These are phyloP conservation scores for Ophiostoma australiae DNA, from an alignment of 2,329 filamentous ascomycete species.

Conservation along the genomic window DNA sequence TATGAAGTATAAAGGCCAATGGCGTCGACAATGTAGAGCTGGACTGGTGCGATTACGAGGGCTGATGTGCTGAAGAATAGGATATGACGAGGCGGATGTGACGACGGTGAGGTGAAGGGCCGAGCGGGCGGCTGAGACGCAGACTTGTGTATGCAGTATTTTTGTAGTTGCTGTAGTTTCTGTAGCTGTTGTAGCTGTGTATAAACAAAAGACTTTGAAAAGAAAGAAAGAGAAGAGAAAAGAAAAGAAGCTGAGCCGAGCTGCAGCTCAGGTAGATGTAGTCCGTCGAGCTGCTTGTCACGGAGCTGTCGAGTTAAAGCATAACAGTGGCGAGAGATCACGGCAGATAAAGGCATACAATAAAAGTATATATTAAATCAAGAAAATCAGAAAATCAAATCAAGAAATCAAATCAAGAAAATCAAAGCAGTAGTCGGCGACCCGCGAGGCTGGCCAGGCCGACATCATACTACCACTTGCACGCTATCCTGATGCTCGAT, in stretches of 20 bases:
- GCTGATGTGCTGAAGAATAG: too few relatives aligned
- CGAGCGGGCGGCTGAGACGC: too few relatives aligned
- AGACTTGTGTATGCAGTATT: not conserved
- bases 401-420: not conserved
- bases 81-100: too few relatives aligned
- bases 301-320: not conserved
- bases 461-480: not conserved
- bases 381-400: not conserved
- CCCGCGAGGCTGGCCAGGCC: conserved; percentile 5
- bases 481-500: not conserved
- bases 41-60: too few relatives aligned
- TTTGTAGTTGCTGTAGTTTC: not conserved
- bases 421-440: not conserved
- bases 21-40: too few relatives aligned
- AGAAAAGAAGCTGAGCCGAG: not conserved
- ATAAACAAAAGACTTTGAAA: not conserved
- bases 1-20: too few relatives aligned
- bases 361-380: not conserved
- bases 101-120: too few relatives aligned
- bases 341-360: not conserved
- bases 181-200: not conserved
- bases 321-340: not conserved
- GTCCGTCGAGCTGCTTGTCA: not conserved
- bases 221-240: not conserved
- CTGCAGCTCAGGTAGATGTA: conserved; percentile 7